Evolutionary conservation across 2,329 filamentous ascomycete genomes (phyloP), one percentile per base, ranked within the genome.

Genomic region (Kalmusia sp.): DNA sequence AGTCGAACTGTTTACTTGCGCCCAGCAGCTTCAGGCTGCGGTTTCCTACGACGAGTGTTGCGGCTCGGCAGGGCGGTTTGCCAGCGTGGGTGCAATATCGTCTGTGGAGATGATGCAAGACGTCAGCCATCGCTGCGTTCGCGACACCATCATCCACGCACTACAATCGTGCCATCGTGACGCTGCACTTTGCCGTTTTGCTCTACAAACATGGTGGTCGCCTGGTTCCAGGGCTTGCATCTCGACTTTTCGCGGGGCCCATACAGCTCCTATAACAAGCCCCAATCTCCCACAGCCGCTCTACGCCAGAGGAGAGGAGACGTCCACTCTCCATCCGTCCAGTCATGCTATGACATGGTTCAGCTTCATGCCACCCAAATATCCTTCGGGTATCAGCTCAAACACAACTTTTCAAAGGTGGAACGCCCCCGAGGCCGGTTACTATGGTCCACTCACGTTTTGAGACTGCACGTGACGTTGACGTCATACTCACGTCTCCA

Each of bases 401-500:
- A n/a, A n/a, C n/a, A n/a, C n/a, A n/a, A n/a, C n/a, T n/a, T n/a
- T n/a, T n/a, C n/a, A n/a, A n/a, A n/a, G n/a, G n/a, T n/a, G n/a
- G 14, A 15, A 35, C 17, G 31, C 31, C 12, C 4, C 12, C 31
- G 14, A 14, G 31, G 31, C 31, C 5, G 35, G 6, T 38, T 38
- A 21, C 11, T 38, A 15, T 6, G 39, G 25, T 43, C 24, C 25
- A 43, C 12, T 8, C 6, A 14, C 34, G 15, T 40, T 24, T 12
- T 30, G n/a, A 30, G 19, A 7, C 14, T 14, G 22, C 43, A 41
- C 41, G 43, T 40, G 40, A 14, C 14, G 30, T n/a, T 47, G 50
- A 52, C 43, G 50, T 52, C 50, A 52, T 28, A 4, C 41, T 39
- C 22, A 33, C 43, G 41, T 46, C 25, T 30, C 40, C 21, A 12